Conservation (phyloP, 164 flowering plant species). For the Chloranthus sessilifolius region DNA sequence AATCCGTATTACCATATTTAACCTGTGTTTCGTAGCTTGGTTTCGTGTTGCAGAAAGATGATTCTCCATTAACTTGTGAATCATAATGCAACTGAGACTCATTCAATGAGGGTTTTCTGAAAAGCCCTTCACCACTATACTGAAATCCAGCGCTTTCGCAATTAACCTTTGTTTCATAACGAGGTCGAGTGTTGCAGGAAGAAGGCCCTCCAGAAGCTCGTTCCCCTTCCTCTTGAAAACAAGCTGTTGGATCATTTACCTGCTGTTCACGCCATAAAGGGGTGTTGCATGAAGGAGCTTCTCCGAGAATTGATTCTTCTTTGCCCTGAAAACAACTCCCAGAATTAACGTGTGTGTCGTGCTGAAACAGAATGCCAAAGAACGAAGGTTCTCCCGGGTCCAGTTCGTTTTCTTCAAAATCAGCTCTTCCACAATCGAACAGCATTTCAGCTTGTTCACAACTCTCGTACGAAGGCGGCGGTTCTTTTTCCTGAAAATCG, state of each 20-base stretch:
- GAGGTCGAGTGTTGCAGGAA: slow-evolving; percentile 4
- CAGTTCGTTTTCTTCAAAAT: too few species aligned
- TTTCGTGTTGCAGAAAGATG: background rate
- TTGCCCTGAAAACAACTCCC: background rate
- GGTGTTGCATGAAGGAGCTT: too few species aligned
- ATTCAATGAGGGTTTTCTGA: background rate
- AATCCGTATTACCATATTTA: background rate
- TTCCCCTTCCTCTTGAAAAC: slow-evolving; percentile 8
- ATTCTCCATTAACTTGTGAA: background rate
- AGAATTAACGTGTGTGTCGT: too few species aligned
- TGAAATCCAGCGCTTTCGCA: slow-evolving; percentile 4
- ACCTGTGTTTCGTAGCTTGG: slow-evolving; percentile 9
- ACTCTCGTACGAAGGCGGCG: too few species aligned
- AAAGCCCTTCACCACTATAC: slow-evolving; percentile 6
- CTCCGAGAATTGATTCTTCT: background rate
- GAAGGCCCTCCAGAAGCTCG: slow-evolving; percentile 12
- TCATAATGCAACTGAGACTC: background rate
- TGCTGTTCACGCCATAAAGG: too few species aligned
- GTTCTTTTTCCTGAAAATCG: background rate
- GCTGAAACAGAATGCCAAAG: too few species aligned
- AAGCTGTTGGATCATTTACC: background rate
- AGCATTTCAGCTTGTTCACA: too few species aligned
- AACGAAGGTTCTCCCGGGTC: too few species aligned
- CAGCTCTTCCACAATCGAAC: too few species aligned
- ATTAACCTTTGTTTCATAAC: background rate